These are phyloP conservation scores for Corrigiola litoralis DNA, from an alignment of 179 eudicot genomes.

Conservation along the genomic window DNA sequence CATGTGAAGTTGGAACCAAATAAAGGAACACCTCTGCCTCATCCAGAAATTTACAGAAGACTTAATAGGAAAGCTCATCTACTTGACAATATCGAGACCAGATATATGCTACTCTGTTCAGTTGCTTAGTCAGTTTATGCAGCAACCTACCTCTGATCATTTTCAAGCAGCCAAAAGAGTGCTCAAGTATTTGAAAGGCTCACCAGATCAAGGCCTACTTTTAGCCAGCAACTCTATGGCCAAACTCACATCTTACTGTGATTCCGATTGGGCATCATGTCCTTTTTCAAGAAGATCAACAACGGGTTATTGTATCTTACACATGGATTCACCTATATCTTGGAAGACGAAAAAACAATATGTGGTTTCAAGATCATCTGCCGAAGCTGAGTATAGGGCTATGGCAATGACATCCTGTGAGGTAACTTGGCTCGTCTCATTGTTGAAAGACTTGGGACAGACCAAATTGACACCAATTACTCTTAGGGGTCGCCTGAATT, in stretches of 20 bases:
- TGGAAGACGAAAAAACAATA: neutral
- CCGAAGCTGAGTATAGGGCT: neutral
- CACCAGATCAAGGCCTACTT: neutral
- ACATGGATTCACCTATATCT: neutral
- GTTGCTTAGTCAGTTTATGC: neutral
- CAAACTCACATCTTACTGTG: neutral
- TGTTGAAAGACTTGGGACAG: neutral
- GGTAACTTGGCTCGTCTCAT: neutral
- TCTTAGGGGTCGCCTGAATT: too few relatives aligned
- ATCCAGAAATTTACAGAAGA: neutral
- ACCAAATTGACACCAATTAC: neutral
- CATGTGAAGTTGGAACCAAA: neutral
- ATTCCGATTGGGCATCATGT: neutral
- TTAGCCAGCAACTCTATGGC: neutral
- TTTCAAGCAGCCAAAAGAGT: neutral
- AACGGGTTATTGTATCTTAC: neutral
- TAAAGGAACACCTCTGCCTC: neutral
- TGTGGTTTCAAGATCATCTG: neutral
- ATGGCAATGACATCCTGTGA: too few relatives aligned
- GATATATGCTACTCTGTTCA: neutral
- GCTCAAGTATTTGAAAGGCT: neutral
- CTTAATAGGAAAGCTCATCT: neutral
- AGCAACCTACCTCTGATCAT: neutral
- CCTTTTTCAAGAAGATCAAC: neutral
- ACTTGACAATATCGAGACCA: neutral